These are phyloP conservation scores for Rhizopus sp. DNA, from an alignment of 371 early-diverging fungal genomes.

Conservation along the genomic window DNA sequence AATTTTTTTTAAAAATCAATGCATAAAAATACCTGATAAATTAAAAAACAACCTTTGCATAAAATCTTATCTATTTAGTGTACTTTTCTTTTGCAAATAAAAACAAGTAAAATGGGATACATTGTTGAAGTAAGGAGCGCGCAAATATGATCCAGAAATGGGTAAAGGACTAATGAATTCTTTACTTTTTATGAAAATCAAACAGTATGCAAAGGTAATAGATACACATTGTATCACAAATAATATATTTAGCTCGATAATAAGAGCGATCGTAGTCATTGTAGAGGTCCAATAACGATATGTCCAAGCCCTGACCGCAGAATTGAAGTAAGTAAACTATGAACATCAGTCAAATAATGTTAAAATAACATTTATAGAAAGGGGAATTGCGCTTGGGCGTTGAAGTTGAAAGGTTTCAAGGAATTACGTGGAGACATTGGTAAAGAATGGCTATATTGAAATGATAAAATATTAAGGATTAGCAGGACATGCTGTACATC, in stretches of 20 bases:
- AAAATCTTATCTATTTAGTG: neutral
- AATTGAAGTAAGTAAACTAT: constrained; percentile 9
- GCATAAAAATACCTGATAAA: too few species aligned
- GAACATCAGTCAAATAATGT: too few species aligned
- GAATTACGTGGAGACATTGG: constrained; percentile 29
- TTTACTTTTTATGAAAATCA: neutral
- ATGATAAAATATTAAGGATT: neutral
- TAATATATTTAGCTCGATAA: neutral
- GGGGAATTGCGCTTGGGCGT: constrained; percentile 27
- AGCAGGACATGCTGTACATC: constrained; percentile 24
- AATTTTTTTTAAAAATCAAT: too few species aligned
- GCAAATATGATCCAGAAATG: neutral
- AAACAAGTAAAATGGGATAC: constrained; percentile 3
- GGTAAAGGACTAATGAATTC: neutral
- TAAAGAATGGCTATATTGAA: neutral
- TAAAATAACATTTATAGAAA: constrained; percentile 7
- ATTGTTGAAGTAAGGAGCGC: neutral
- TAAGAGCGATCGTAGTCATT: constrained; percentile 25
- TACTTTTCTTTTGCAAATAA: neutral
- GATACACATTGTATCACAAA: neutral
- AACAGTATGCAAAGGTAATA: constrained; percentile 22
- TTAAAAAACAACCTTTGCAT: too few species aligned
- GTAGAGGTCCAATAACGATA: constrained; percentile 20
- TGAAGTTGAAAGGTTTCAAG: constrained; percentile 11
- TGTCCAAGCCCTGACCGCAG: constrained; percentile 15